These are phyloP conservation scores for Colletotrichum sansevieriae DNA, from an alignment of 2,329 filamentous ascomycete species.

Conservation along the genomic window DNA sequence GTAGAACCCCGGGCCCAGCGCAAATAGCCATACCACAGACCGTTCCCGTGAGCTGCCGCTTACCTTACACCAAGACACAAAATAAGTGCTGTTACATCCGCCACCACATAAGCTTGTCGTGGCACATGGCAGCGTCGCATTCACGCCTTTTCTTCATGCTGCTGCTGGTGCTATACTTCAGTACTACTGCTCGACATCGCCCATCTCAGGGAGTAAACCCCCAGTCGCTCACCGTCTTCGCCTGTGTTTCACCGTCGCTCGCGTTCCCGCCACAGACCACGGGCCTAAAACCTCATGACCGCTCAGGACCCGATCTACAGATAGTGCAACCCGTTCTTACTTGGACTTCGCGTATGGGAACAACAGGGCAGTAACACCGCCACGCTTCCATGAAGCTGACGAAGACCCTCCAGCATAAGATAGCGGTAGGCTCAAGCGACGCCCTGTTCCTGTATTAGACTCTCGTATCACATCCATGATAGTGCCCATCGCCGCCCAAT, in stretches of 20 bases:
- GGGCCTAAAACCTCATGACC: background rate
- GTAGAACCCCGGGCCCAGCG: slow-evolving; percentile 8
- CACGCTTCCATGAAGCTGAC: too few relatives aligned
- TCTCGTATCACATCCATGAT: slow-evolving; percentile 8
- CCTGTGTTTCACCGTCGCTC: slow-evolving; percentile 9
- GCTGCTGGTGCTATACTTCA: background rate
- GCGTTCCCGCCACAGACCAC: background rate
- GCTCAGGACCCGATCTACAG: background rate
- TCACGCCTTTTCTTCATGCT: background rate
- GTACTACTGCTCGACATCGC: background rate
- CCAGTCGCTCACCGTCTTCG: background rate
- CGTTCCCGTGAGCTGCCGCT: too few relatives aligned
- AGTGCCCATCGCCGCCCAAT: background rate
- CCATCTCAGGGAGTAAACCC: background rate
- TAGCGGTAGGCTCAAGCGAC: slow-evolving; percentile 9
- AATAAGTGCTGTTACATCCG: slow-evolving; percentile 20
- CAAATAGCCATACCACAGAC: background rate
- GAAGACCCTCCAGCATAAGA: background rate
- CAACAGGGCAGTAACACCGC: background rate
- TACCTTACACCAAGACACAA: too few relatives aligned
- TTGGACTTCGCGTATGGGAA: background rate
- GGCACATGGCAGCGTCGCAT: slow-evolving; percentile 33
- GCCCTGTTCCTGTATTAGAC: slow-evolving; percentile 23
- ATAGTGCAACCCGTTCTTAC: background rate
- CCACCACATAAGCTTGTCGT: slow-evolving; percentile 22